Evolutionary conservation across 176 grass and related monocot species (phyloP), one percentile per base, ranked within the genome.

Genomic region (Juncus inflexus): DNA sequence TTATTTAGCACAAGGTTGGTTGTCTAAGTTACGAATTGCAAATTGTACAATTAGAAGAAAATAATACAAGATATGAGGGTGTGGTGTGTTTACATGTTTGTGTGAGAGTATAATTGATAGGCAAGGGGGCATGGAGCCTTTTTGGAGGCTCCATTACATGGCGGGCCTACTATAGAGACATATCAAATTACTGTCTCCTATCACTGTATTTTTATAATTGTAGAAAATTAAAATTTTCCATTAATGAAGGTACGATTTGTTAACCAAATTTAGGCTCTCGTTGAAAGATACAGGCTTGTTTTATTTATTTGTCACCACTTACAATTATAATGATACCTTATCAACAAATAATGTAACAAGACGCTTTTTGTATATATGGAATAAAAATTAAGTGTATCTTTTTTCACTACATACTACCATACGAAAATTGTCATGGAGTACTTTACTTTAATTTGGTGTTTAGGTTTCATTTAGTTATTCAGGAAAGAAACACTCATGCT

Each of bases 141-240:
- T 70, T 58, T 70, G 67, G 67, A 70, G 51, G 12, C 12, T 58
- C 56, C 67, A 70, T 70, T 70, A 15, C 52, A 35, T 10, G 7
- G 11, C 4, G 67, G 67, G 55, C 67, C 67, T 70, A 70, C 67
- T 5, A 12, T 42, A 3, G 37, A 57, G 67, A 70, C 67, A 70
- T 70, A 54, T 58, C 67, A 70, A 70, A 70, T 70, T 58, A 70
- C 67, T 28, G 55, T 70, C 52, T 70, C 52, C 40, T 54, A 51
- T 15, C 51, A 19, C 52, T 35, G 2, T 56, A 70, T 10, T 16
- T 57, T 40, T 54, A 57, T 57, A 12, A 69, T 57, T 69, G 9
- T 15, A 69, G 40, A 13, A n/a, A 39, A 41, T 55, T 56, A 54
- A 36, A 45, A 42, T 69, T 69, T 42, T 57, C n/a, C 55, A 42